These are phyloP conservation scores for Metschnikowia kunwiensis DNA, from an alignment of 805 yeast species.

Conservation along the genomic window DNA sequence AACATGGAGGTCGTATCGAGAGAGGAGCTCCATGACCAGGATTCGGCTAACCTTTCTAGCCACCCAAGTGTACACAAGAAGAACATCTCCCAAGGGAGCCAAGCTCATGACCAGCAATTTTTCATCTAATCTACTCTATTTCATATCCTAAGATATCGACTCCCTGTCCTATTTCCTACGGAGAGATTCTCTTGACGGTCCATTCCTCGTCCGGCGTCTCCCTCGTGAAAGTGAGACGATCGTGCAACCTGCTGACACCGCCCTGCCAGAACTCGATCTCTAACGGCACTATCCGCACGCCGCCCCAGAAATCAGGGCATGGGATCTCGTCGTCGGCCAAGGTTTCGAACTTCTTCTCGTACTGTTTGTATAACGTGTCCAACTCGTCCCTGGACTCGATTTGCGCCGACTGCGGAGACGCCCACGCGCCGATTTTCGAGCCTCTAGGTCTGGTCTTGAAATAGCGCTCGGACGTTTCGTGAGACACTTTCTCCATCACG, in stretches of 20 bases:
- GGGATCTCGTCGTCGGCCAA: conserved; percentile 62
- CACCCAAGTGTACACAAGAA: no score
- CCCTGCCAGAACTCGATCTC: conserved; percentile 99
- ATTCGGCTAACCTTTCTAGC: no score
- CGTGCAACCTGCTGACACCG: conserved; percentile 83
- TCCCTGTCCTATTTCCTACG: conserved; percentile 32
- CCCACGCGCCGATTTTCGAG: conserved; percentile 94
- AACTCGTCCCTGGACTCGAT: conserved; percentile 60
- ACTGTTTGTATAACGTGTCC: conserved; percentile 47
- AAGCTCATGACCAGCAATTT: no score
- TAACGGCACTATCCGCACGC: conserved; percentile 79
- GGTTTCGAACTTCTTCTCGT: conserved; percentile 57
- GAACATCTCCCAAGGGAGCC: neutral
- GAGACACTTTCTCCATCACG: conserved; percentile 62
- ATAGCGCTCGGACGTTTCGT: conserved; percentile 74
- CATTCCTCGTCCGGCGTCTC: conserved; percentile 47
- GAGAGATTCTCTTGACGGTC: conserved; percentile 69
- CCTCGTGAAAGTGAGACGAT: conserved; percentile 72
- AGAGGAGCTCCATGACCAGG: no score
- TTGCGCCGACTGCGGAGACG: conserved; percentile 79
- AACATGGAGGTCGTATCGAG: no score
- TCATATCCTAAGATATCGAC: neutral
- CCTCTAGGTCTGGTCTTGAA: conserved; percentile 89
- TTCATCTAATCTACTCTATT: neutral
- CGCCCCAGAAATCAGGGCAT: conserved; percentile 96